These are phyloP conservation scores for Murraya paniculata DNA, from an alignment of 345 rosid genomes.

Conservation along the genomic window DNA sequence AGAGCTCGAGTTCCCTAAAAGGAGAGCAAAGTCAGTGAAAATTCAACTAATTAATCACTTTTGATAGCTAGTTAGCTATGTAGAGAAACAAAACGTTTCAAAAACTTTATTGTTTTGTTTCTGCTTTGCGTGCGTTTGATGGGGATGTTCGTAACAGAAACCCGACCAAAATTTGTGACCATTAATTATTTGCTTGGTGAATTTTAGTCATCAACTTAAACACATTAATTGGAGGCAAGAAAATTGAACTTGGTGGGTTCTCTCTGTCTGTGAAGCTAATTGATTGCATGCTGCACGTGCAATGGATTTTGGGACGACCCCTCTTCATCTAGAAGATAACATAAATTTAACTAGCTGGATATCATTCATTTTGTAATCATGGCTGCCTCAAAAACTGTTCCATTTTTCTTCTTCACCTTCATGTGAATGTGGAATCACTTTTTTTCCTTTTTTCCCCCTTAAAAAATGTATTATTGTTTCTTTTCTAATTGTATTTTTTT, in stretches of 20 bases:
- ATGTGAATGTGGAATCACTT: background rate
- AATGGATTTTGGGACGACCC: conserved; percentile 19
- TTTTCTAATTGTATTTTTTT: too few species aligned
- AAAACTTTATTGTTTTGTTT: background rate
- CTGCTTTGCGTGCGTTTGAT: conserved; percentile 25
- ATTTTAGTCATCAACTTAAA: background rate
- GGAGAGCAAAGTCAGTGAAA: conserved; percentile 28
- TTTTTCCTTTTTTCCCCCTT: background rate
- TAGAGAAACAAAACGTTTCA: background rate
- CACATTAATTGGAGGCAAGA: conserved; percentile 12
- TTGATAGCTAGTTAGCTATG: background rate
- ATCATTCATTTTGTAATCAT: conserved; percentile 31
- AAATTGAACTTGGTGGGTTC: background rate
- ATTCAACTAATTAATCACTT: conserved; percentile 6
- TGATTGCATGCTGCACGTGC: conserved; percentile 39
- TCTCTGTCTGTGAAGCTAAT: background rate
- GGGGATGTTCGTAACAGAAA: conserved; percentile 28
- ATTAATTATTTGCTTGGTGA: background rate
- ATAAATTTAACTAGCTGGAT: conserved; percentile 34
- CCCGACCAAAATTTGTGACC: conserved; percentile 33
- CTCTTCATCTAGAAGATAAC: conserved; percentile 23
- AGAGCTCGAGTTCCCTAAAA: conserved; percentile 31
- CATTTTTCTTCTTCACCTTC: background rate
- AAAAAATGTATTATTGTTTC: too few species aligned
- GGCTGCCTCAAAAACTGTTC: background rate